Evolutionary conservation across 2,329 filamentous ascomycete genomes (phyloP).

Genomic region (Coniochaeta ligniaria): DNA sequence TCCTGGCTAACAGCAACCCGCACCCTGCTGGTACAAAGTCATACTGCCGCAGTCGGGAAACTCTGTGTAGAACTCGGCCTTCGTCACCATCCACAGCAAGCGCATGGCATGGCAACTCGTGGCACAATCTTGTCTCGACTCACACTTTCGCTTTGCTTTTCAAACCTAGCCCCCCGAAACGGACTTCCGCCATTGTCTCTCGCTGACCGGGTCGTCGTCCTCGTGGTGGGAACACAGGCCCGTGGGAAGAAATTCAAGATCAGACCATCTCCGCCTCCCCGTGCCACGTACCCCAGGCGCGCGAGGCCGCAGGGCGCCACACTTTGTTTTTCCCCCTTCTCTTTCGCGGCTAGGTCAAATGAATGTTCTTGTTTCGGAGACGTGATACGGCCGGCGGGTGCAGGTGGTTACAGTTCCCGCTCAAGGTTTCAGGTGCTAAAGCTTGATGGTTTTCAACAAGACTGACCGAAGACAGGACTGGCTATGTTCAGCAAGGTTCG

Average conservation of each 20-base stretch:
- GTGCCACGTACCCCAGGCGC: background rate
- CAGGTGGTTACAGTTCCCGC: background rate
- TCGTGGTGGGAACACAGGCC: background rate
- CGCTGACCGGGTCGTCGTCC: background rate
- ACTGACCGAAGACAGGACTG: background rate
- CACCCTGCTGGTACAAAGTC: background rate
- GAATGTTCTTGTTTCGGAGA: background rate
- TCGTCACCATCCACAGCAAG: background rate
- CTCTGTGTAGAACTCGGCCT: background rate
- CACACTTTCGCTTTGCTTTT: background rate
- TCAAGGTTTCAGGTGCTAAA: no score
- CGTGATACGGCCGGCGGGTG: background rate
- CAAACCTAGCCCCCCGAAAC: background rate
- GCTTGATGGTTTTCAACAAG: no score
- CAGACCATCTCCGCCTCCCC: background rate
- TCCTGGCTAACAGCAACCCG: background rate
- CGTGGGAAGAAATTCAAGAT: background rate
- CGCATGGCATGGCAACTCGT: background rate
- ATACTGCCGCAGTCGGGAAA: background rate
- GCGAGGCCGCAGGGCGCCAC: constrained; percentile 1
- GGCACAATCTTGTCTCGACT: background rate
- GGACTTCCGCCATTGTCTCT: background rate
- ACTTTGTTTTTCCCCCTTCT: background rate
- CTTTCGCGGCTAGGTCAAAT: background rate
- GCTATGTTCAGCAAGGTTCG: background rate